Evolutionary conservation across 202 grass and related monocot genomes (phyloP).

Genomic region (Zizania palustris): DNA sequence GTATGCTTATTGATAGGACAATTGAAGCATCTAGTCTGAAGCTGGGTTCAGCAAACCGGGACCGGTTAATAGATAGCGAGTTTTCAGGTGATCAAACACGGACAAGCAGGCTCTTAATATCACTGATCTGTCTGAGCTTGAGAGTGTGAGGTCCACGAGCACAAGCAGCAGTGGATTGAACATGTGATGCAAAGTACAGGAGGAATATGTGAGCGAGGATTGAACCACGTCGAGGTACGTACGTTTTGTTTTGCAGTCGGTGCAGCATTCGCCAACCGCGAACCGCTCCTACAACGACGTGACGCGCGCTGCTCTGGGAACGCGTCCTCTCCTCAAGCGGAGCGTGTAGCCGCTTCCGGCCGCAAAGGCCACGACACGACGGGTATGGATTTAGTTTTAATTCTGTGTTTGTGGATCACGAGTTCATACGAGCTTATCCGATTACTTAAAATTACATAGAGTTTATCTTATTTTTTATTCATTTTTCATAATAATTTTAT

Average conservation of each 20-base stretch:
- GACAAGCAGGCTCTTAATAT: neutral
- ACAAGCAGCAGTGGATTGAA: no score
- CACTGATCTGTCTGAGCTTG: constrained; percentile 11
- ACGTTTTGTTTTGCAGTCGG: neutral
- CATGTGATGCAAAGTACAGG: neutral
- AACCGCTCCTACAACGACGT: constrained; percentile 43
- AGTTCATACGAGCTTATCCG: no score
- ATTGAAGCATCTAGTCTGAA: neutral
- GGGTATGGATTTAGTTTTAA: no score
- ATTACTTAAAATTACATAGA: no score
- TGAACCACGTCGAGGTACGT: neutral
- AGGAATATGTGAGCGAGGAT: neutral
- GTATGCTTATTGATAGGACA: neutral
- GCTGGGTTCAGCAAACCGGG: no score
- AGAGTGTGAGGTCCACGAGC: neutral
- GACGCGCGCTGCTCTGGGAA: neutral
- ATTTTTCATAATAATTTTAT: no score
- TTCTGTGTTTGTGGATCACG: no score
- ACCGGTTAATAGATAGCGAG: neutral
- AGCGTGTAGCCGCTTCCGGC: constrained; percentile 11
- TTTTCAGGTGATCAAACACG: neutral
- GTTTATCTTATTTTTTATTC: no score
- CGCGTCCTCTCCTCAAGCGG: neutral
- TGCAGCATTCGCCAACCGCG: constrained; percentile 14
- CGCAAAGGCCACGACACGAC: constrained; percentile 16